Evolutionary conservation across 305 asterid species (phyloP).

Genomic region (Fraxinus angustifolia): DNA sequence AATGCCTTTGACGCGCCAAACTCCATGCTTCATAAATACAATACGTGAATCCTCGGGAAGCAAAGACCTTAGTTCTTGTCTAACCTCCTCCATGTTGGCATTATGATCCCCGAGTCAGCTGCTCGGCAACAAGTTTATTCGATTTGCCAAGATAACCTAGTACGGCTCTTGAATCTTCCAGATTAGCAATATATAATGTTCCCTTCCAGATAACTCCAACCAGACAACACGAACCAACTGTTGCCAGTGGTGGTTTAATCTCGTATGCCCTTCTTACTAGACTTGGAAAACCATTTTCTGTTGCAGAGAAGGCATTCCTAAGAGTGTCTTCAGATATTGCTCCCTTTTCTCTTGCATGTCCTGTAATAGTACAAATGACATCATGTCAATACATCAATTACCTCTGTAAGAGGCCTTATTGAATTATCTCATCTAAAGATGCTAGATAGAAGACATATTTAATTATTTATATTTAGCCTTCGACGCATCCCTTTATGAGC

Average conservation of each 20-base stretch:
- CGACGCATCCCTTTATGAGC: no score
- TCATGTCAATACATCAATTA: background rate
- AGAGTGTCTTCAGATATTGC: constrained; percentile 43
- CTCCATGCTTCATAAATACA: constrained; percentile 47
- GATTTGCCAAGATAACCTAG: constrained; percentile 42
- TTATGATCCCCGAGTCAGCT: constrained; percentile 66
- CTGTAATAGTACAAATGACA: constrained; percentile 26
- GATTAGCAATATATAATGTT: constrained; percentile 53
- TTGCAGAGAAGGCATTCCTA: constrained; percentile 31
- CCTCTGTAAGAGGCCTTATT: no score
- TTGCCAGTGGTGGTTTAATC: constrained; percentile 48
- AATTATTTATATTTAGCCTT: no score
- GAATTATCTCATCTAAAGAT: no score
- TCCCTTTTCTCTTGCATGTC: constrained; percentile 50
- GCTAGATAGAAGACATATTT: no score
- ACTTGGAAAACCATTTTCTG: constrained; percentile 57
- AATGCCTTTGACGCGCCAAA: constrained; percentile 77
- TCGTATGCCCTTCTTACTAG: constrained; percentile 46
- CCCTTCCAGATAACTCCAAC: constrained; percentile 63
- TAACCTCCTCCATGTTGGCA: constrained; percentile 54
- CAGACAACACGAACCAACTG: constrained; percentile 68
- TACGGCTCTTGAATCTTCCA: constrained; percentile 74
- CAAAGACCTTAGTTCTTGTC: constrained; percentile 47
- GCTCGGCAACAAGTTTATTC: constrained; percentile 55
- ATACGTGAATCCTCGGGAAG: constrained; percentile 64